Conservation (phyloP, 108 stramenopile genomes). For the Skeletonema costatum region DNA sequence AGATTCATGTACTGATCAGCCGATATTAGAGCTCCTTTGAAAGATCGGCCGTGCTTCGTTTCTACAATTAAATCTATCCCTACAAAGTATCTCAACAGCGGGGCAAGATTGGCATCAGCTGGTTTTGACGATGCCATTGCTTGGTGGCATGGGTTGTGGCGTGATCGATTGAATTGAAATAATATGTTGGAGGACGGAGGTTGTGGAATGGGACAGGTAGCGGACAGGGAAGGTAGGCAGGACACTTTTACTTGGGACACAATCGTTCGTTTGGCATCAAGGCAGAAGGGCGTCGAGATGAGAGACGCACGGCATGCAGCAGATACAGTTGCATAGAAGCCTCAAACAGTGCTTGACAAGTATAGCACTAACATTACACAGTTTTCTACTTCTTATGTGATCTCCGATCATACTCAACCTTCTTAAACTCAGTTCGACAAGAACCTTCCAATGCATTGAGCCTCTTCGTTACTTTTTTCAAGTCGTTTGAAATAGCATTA, state of each 20-base stretch:
- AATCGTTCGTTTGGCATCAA: no score
- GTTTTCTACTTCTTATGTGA: conserved; percentile 2
- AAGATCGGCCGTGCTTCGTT: conserved; percentile 67
- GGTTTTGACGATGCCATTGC: neutral
- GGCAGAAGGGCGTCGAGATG: no score
- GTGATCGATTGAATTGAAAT: no score
- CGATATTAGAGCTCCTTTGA: conserved; percentile 52
- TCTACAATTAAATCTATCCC: conserved; percentile 72
- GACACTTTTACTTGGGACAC: no score
- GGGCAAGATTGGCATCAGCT: conserved; percentile 27
- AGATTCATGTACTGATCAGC: conserved; percentile 82
- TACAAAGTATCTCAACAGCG: conserved; percentile 61
- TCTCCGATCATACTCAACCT: conserved; percentile 25
- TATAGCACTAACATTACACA: no score
- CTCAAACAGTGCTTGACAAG: no score
- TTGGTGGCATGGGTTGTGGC: no score
- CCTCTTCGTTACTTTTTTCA: conserved; percentile 47
- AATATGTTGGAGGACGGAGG: no score
- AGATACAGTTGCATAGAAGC: no score
- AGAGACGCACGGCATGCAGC: no score
- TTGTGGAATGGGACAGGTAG: no score
- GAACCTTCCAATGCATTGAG: conserved; percentile 43
- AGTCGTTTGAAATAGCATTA: conserved; percentile 25
- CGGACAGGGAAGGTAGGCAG: no score
- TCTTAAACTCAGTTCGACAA: conserved; percentile 50